Percentiles rank a stretch among this genome's conserved stretches.
Evolutionary conservation across 129 eudicot genomes (phyloP).

Genomic region (Escallonia rubra): DNA sequence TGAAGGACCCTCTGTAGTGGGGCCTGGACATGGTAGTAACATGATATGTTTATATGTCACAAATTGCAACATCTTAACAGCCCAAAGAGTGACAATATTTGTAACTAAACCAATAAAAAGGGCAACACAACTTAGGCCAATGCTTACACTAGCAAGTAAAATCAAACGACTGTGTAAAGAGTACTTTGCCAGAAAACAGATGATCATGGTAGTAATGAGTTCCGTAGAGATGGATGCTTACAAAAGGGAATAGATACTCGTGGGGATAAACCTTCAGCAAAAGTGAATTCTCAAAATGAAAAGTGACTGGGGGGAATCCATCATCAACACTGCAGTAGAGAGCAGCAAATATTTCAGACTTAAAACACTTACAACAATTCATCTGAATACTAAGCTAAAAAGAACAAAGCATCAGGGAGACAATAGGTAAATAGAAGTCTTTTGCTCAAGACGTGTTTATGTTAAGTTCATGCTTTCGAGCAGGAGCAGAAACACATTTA

Average conservation of each 20-base stretch:
- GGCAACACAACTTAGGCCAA: not conserved
- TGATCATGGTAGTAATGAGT: not conserved
- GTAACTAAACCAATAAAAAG: too few species aligned
- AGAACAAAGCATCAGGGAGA: not conserved
- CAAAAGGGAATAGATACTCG: conserved; percentile 77
- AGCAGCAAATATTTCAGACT: conserved; percentile 7
- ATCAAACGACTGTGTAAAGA: not conserved
- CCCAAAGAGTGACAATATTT: too few species aligned
- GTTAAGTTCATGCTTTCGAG: too few species aligned
- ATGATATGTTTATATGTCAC: too few species aligned
- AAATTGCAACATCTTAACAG: too few species aligned
- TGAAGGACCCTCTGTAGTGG: too few species aligned
- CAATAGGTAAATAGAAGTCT: too few species aligned
- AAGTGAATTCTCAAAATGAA: conserved; percentile 66
- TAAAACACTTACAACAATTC: too few species aligned
- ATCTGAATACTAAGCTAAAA: too few species aligned
- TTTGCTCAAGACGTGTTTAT: too few species aligned
- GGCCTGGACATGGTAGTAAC: too few species aligned
- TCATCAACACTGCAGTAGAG: conserved; percentile 73
- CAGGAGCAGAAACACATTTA: too few species aligned
- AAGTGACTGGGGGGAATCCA: conserved; percentile 71
- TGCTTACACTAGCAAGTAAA: not conserved
- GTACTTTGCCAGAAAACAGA: not conserved
- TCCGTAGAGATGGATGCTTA: conserved; percentile 38
- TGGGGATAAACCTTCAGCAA: conserved; percentile 71